Evolutionary conservation across 1,139 yeast genomes (phyloP).

Genomic region (Kodamaea derodonti): DNA sequence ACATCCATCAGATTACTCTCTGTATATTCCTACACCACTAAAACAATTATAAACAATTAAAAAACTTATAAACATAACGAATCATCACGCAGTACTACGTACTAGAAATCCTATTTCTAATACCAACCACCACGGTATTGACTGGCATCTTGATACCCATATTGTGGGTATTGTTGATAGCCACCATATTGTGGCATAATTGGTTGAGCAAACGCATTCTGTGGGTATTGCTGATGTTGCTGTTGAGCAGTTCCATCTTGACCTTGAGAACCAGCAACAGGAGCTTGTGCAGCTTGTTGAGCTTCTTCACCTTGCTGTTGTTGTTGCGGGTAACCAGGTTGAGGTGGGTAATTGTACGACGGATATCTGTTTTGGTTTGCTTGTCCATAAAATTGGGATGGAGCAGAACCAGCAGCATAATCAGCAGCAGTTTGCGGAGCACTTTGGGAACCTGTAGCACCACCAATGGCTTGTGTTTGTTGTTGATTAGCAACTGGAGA

Average conservation of each 20-base stretch:
- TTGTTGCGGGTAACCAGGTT: conserved; percentile 20
- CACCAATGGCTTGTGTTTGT: conserved; percentile 6
- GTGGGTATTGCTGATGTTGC: conserved; percentile 25
- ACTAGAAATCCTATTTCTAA: conserved; percentile 5
- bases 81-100: conserved; percentile 7
- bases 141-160: conserved; percentile 43
- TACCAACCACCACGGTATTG: conserved; percentile 32
- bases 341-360: conserved; percentile 35
- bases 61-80: conserved; percentile 8
- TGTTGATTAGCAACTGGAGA: conserved; percentile 1
- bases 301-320: conserved; percentile 28
- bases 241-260: conserved; percentile 17
- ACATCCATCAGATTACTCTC: too few relatives aligned
- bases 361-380: conserved; percentile 41
- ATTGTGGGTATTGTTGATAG: conserved; percentile 51
- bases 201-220: conserved; percentile 33
- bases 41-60: conserved; percentile 4
- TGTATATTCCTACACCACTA: conserved; percentile 1
- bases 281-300: conserved; percentile 35
- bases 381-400: conserved; percentile 34
- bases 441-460: conserved; percentile 7
- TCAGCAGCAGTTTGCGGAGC: conserved; percentile 6
- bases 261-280: conserved; percentile 18
- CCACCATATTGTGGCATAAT: conserved; percentile 42
- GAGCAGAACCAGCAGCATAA: conserved; percentile 15